Evolutionary conservation across 164 flowering plant genomes (phyloP), one percentile per base, ranked within the genome.

Genomic region (Amborella trichopoda): DNA sequence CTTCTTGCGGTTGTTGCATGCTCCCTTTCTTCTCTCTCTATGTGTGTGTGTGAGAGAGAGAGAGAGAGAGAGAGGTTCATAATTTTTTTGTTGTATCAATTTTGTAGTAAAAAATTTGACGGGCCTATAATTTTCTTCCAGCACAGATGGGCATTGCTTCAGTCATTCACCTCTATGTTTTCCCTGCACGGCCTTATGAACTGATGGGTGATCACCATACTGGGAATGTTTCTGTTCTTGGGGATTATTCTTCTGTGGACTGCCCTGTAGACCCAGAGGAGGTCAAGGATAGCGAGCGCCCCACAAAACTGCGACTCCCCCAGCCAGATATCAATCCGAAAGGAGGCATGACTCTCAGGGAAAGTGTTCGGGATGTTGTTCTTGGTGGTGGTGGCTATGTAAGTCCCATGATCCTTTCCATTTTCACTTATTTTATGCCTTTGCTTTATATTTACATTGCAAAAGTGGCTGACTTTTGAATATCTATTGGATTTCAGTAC

Each of bases 101-200:
- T n/a, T n/a, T n/a, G n/a, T n/a, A 41, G 50, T 40, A 6, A 62
- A n/a, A n/a, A 63, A 68, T 63, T 64, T 74, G 64, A 71, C 62
- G 65, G 23, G 27, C 51, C 16, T 52, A 11, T 64, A n/a, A 30
- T 77, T 60, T 77, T 72, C 52, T 59, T 81, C 77, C 94, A 80
- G 90, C 70, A 63, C 99, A 93, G 99, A 93, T 93, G 96, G 83
- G 76, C 37, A 67, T 87, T 72, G 99, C 99, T 71, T 76, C 95
- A 44, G 46, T 76, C 20, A 90, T 84, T 63, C 99, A 93, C 74
- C 74, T 93, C 23, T 84, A 73, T 64, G 99, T 93, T 14, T 93
- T 80, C 58, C 95, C 99, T 50, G 79, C 96, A 25, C 76, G 74
- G 59, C 96, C 96, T 6, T 93, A 93, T 49, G 82, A 73, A 54